A percentile compares a stretch with the other conserved stretches of the same genome.
These are phyloP conservation scores for Panaeolus cyanescens DNA, from an alignment of 768 basidiomycete genomes.

Conservation along the genomic window DNA sequence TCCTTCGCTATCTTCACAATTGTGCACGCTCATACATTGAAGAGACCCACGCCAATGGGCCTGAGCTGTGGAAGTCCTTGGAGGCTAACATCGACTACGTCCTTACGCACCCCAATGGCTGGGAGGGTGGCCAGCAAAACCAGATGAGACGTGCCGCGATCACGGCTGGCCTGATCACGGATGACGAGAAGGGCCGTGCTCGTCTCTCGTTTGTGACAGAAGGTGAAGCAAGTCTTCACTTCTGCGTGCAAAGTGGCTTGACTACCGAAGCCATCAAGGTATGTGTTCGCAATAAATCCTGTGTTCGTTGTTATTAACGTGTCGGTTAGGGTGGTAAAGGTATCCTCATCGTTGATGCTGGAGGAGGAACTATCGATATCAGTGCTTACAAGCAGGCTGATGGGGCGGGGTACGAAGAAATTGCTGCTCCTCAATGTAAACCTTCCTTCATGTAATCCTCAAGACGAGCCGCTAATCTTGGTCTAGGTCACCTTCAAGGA, in stretches of 20 bases:
- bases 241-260: slow-evolving; percentile 45
- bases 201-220: slow-evolving; percentile 56
- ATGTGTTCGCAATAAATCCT: neutral
- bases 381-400: slow-evolving; percentile 46
- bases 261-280: slow-evolving; percentile 34
- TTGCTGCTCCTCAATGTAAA: slow-evolving; percentile 45
- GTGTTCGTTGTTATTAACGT: neutral
- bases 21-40: slow-evolving; percentile 47
- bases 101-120: slow-evolving; percentile 61
- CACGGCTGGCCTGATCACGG: slow-evolving; percentile 48
- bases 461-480: neutral
- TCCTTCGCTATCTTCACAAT: slow-evolving; percentile 44
- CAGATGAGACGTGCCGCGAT: slow-evolving; percentile 53
- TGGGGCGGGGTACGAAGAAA: slow-evolving; percentile 41
- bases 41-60: slow-evolving; percentile 45
- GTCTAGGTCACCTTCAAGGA: slow-evolving; percentile 48
- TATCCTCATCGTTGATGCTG: slow-evolving; percentile 57
- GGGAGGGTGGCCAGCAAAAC: slow-evolving; percentile 56
- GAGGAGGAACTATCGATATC: slow-evolving; percentile 62
- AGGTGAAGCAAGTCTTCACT: slow-evolving; percentile 60
- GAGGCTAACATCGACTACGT: slow-evolving; percentile 47
- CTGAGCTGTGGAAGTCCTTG: slow-evolving; percentile 43
- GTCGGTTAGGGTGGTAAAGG: slow-evolving; percentile 39
- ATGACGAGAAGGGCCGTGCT: slow-evolving; percentile 32
- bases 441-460: slow-evolving; percentile 4